Evolutionary conservation across 768 basidiomycete genomes (phyloP), one percentile per base, ranked within the genome.

Genomic region (Multifurca ochricompacta): DNA sequence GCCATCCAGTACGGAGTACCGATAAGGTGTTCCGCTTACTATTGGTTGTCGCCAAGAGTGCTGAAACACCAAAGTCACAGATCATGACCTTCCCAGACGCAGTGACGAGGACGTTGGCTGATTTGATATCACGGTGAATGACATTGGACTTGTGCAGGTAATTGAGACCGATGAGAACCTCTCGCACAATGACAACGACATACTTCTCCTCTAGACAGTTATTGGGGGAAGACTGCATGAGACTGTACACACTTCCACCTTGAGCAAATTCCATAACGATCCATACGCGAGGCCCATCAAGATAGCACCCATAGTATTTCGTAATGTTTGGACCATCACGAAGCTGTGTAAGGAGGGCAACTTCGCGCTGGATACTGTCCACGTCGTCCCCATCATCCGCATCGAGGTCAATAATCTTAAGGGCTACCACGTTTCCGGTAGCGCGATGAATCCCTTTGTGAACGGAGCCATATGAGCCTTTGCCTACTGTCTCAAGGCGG

Each of bases 1-100:
- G 96, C 96, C 96, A 99, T 99, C 95, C 95, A 98, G 67, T 96
- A 91, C 0, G 94, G 95, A 1, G 96, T 98, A 1, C 96, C 96
- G 58, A 94, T 91, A 98, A 80, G 0, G 96, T 99, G 48, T 94
- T 92, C 21, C 96, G 82, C 68, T 98, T 98, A 68, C 91, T 91
- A 10, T 85, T 82, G 3, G 82, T 76, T 14, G 83, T 89, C 23
- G 82, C 80, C 49, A 97, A 79, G 34, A 96, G 80, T 3, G 94
- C 96, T 4, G 95, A 96, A 43, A 99, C 96, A 27, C 96, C 96
- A 68, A 99, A 99, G 71, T 99, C 96, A 67, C 92, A 95, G 25
- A 99, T 86, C 74, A 96, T 84, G 63, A 98, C 89, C 64, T 91
- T 91, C 13, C 93, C 89, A 0, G 84, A 76, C 6, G 85, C 80